A percentile compares a stretch with the other conserved stretches of the same genome.
These are phyloP conservation scores for Acrodontium crateriforme DNA, from an alignment of 2,329 filamentous ascomycete genomes.

Conservation along the genomic window DNA sequence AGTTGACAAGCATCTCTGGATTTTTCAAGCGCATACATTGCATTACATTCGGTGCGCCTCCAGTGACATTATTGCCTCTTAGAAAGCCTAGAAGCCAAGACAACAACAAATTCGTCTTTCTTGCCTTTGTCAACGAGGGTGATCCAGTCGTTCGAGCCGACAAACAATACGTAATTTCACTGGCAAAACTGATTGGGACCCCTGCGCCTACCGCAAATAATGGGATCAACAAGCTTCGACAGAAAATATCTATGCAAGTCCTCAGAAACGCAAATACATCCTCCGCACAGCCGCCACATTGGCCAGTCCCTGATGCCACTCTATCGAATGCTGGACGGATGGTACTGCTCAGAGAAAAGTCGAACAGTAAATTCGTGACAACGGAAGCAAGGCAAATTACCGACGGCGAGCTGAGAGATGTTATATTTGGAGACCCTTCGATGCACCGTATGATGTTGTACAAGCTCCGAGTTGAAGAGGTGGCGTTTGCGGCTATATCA, in stretches of 20 bases:
- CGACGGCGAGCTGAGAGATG: constrained; percentile 52
- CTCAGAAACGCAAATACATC: constrained; percentile 3
- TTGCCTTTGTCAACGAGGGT: constrained; percentile 73
- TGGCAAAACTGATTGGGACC: constrained; percentile 56
- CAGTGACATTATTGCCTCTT: constrained; percentile 57
- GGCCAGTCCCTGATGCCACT: constrained; percentile 52
- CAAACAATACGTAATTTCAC: constrained; percentile 56
- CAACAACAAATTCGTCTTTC: constrained; percentile 50
- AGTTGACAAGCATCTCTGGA: constrained; percentile 54
- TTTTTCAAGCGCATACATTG: constrained; percentile 72
- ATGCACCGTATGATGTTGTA: constrained; percentile 74
- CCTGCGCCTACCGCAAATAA: constrained; percentile 22
- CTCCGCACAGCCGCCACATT: constrained; percentile 25
- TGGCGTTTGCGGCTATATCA: constrained; percentile 60
- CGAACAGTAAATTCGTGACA: constrained; percentile 30
- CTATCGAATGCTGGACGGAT: constrained; percentile 58
- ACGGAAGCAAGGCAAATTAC: constrained; percentile 55
- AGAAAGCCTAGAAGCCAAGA: constrained; percentile 35
- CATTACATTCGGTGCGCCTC: constrained; percentile 69
- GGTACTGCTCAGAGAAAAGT: constrained; percentile 45
- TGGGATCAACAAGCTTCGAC: constrained; percentile 2
- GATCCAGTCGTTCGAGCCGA: constrained; percentile 70
- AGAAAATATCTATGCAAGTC: constrained; percentile 7
- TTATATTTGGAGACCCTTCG: constrained; percentile 71
- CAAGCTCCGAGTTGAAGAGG: constrained; percentile 51